Conservation (phyloP, 2,329 filamentous ascomycete species). For the Hansfordia pulvinata region DNA sequence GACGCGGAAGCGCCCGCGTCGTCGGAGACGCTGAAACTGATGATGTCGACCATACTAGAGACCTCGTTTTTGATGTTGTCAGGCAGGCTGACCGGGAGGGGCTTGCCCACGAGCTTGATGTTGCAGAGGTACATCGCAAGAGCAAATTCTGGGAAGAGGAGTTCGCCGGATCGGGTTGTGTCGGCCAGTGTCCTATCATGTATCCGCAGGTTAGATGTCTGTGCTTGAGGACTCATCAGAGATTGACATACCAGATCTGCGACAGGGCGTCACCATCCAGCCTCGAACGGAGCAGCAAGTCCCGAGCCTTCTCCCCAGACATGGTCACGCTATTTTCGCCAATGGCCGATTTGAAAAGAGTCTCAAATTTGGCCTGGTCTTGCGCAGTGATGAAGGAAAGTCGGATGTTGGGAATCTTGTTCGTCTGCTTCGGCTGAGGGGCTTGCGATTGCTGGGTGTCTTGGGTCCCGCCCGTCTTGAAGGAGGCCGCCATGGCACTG, state of each 20-base stretch:
- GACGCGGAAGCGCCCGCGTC: conserved; percentile 41
- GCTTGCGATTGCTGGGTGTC: too few relatives aligned
- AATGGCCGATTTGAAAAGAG: conserved; percentile 89
- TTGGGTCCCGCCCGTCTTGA: conserved; percentile 35
- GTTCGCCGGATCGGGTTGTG: conserved; percentile 88
- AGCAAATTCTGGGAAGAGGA: conserved; percentile 95
- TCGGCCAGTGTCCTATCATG: conserved; percentile 68
- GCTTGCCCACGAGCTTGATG: conserved; percentile 75
- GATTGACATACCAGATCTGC: conserved; percentile 64
- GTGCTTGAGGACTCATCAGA: conserved; percentile 2
- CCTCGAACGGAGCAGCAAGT: conserved; percentile 78
- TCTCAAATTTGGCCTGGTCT: conserved; percentile 95
- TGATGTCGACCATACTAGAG: conserved; percentile 98
- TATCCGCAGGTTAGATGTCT: conserved; percentile 9
- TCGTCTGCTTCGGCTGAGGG: conserved; percentile 29
- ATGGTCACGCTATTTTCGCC: conserved; percentile 74
- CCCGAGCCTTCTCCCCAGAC: conserved; percentile 83
- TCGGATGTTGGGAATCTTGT: conserved; percentile 85
- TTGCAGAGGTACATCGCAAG: conserved; percentile 98
- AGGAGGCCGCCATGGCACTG: conserved; percentile 52
- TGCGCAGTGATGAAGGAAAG: conserved; percentile 91
- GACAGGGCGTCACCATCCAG: conserved; percentile 78
- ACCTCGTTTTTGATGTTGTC: conserved; percentile 91
- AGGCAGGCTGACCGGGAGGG: conserved; percentile 60
- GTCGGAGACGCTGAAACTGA: conserved; percentile 84